Conservation (phyloP, 2,329 filamentous ascomycete species). For the Alternaria atra region DNA sequence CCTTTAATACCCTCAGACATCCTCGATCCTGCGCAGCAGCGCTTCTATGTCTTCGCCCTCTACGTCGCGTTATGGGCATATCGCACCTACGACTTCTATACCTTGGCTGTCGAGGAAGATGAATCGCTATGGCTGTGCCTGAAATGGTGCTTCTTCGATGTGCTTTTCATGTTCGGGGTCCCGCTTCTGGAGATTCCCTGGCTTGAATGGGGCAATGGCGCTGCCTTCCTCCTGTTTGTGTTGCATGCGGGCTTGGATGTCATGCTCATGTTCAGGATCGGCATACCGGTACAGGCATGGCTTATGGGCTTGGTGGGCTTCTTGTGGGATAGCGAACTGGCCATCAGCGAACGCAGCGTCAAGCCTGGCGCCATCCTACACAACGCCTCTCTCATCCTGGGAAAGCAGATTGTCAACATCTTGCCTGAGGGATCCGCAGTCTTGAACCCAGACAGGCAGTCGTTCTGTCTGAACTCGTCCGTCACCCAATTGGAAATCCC, state of each 20-base stretch:
- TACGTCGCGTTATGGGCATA: conserved; percentile 81
- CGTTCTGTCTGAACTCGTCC: conserved; percentile 79
- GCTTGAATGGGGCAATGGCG: conserved; percentile 86
- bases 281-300: conserved; percentile 78
- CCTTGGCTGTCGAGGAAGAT: conserved; percentile 79
- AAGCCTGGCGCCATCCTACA: conserved; percentile 88
- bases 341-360: conserved; percentile 91
- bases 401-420: conserved; percentile 97
- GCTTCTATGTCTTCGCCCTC: conserved; percentile 83
- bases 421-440: conserved; percentile 92
- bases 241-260: conserved; percentile 78
- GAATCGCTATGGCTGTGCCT: conserved; percentile 90
- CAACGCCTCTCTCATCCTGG: conserved; percentile 91
- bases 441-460: conserved; percentile 80
- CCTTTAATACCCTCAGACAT: conserved; percentile 83
- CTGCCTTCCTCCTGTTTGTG: conserved; percentile 75
- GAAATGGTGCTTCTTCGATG: conserved; percentile 92
- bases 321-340: conserved; percentile 90
- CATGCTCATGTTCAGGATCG: conserved; percentile 92
- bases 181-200: conserved; percentile 92
- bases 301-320: conserved; percentile 77
- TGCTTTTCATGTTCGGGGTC: conserved; percentile 84
- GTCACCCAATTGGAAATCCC: conserved; percentile 73
- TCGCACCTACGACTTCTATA: conserved; percentile 86
- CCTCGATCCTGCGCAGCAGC: conserved; percentile 89